phyloP scores from a whole-genome alignment of 768 basidiomycete species.

The Leccinellum luteum region DNA sequence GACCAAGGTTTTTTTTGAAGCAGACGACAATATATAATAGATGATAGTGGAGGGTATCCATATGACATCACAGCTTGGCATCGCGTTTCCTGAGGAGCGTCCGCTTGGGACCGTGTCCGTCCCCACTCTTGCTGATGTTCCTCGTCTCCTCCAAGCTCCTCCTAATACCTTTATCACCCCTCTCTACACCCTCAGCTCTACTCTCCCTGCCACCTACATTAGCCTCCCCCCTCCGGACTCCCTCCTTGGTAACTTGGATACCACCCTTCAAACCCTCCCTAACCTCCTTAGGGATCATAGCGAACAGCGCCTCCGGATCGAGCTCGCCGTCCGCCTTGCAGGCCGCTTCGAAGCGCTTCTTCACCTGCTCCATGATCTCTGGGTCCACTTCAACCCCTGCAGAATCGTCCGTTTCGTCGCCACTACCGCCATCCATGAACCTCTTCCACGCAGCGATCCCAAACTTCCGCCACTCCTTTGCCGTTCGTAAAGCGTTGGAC shows the following conservation, averaged over 20 bases:
- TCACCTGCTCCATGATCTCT: conserved; percentile 8
- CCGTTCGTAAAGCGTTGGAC: conserved; percentile 9
- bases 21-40: no score
- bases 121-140: conserved; percentile 5
- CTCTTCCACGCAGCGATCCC: conserved; percentile 10
- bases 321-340: conserved; percentile 4
- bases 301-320: conserved; percentile 3
- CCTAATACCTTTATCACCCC: conserved; percentile 7
- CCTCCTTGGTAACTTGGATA: conserved; percentile 5
- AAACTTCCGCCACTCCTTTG: conserved; percentile 18
- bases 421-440: background rate
- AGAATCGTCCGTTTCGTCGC: conserved; percentile 17
- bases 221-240: background rate
- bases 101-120: conserved; percentile 12
- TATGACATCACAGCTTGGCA: conserved; percentile 23
- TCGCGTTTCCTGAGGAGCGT: conserved; percentile 11
- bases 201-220: background rate
- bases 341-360: conserved; percentile 8
- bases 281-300: conserved; percentile 11
- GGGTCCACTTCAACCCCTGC: conserved; percentile 16
- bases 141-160: conserved; percentile 14
- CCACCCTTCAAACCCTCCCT: conserved; percentile 2
- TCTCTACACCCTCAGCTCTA: conserved; percentile 3
- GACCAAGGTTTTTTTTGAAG: no score
- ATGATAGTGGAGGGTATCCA: no score